These are phyloP conservation scores for Cordyceps cicadae DNA, from an alignment of 2,329 filamentous ascomycete genomes.

Conservation along the genomic window DNA sequence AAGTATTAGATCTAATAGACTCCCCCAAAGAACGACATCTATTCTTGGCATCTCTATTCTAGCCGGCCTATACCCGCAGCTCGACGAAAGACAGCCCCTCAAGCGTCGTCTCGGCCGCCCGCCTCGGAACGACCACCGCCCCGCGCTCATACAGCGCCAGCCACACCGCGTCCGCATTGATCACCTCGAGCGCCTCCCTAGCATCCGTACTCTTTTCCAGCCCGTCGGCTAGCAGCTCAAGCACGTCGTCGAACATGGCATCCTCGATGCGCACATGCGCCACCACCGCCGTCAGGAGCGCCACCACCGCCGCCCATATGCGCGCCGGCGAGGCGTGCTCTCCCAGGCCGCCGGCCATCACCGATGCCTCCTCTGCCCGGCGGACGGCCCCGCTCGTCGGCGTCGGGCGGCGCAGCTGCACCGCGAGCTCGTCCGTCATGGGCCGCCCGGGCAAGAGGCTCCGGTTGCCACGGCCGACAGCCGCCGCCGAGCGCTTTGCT, in stretches of 20 bases:
- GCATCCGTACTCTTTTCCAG: slow-evolving; percentile 40
- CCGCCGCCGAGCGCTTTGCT: slow-evolving; percentile 31
- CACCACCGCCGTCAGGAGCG: slow-evolving; percentile 53
- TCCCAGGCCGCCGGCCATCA: slow-evolving; percentile 35
- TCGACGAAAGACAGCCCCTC: slow-evolving; percentile 26
- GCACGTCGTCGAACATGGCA: slow-evolving; percentile 61
- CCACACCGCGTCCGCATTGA: slow-evolving; percentile 75
- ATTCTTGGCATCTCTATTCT: neutral
- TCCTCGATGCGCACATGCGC: slow-evolving; percentile 57
- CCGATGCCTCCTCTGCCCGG: neutral
- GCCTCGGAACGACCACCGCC: slow-evolving; percentile 28
- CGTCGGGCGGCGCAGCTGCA: slow-evolving; percentile 24
- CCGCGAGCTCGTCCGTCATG: slow-evolving; percentile 19
- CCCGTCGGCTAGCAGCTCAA: slow-evolving; percentile 51
- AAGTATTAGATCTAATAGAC: neutral
- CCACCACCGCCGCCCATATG: slow-evolving; percentile 55
- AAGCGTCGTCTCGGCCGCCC: slow-evolving; percentile 32
- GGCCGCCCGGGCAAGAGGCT: neutral
- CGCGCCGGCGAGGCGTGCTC: slow-evolving; percentile 53
- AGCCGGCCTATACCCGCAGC: neutral
- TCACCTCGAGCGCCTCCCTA: slow-evolving; percentile 47
- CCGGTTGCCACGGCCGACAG: neutral
- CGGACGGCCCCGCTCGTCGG: neutral
- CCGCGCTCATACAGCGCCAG: slow-evolving; percentile 44
- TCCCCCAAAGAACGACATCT: neutral